These are phyloP conservation scores for Pneumocystis sp. DNA, from an alignment of 1,139 yeast genomes.

Conservation along the genomic window DNA sequence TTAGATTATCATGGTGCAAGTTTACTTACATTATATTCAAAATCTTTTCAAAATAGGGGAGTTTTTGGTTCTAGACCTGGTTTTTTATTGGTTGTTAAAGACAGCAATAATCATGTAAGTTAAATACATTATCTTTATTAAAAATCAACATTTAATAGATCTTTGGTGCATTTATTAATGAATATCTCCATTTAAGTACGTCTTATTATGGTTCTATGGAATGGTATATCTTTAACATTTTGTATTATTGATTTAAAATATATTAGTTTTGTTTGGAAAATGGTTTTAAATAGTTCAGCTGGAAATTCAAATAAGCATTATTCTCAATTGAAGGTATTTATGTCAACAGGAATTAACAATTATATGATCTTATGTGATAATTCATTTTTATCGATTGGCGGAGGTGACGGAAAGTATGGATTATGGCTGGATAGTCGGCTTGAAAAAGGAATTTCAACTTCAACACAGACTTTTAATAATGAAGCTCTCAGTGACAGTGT, in stretches of 20 bases:
- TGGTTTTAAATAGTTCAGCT: slow-evolving; percentile 13
- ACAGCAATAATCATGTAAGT: slow-evolving; percentile 33
- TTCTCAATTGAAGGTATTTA: slow-evolving; percentile 57
- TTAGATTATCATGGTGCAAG: slow-evolving; percentile 89
- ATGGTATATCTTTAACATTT: slow-evolving; percentile 36
- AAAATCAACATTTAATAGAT: slow-evolving; percentile 41
- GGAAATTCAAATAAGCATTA: slow-evolving; percentile 11
- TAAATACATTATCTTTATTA: slow-evolving; percentile 46
- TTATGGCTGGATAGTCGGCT: slow-evolving; percentile 71
- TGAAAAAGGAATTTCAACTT: slow-evolving; percentile 59
- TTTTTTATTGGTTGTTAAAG: slow-evolving; percentile 21
- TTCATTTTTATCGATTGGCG: slow-evolving; percentile 70
- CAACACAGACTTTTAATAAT: slow-evolving; percentile 79
- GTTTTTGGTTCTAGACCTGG: slow-evolving; percentile 18
- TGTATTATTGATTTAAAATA: slow-evolving; percentile 2
- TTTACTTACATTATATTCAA: slow-evolving; percentile 51
- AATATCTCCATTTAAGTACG: slow-evolving; percentile 50
- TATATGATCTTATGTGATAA: slow-evolving; percentile 71
- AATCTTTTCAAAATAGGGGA: slow-evolving; percentile 24
- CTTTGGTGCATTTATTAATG: slow-evolving; percentile 80
- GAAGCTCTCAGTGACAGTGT: slow-evolving; percentile 44
- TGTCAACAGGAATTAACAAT: slow-evolving; percentile 80
- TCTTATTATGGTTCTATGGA: slow-evolving; percentile 89
- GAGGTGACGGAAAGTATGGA: slow-evolving; percentile 87
- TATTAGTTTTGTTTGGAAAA: slow-evolving; percentile 5